Evolutionary conservation across 495 filamentous ascomycete genomes (phyloP).

Genomic region (Pseudoneurospora amorphoporcata): DNA sequence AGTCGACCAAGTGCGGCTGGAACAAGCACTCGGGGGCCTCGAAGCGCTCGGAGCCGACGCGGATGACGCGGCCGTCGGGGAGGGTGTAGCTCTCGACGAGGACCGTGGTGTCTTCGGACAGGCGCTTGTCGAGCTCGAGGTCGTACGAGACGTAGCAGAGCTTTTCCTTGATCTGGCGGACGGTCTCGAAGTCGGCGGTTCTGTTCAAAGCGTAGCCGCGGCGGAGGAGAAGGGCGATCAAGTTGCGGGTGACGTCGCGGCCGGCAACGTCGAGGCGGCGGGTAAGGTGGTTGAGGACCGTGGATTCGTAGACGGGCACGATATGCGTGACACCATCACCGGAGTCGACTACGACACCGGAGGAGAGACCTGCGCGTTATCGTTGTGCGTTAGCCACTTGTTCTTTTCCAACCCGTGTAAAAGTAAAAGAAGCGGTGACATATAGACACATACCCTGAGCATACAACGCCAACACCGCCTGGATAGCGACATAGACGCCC

Average conservation of each 20-base stretch:
- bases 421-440: not conserved
- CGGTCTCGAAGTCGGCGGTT: conserved; percentile 98
- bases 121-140: conserved; percentile 85
- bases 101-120: conserved; percentile 95
- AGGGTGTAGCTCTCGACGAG: conserved; percentile 95
- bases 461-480: conserved; percentile 94
- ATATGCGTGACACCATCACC: conserved; percentile 98
- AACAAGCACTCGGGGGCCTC: conserved; percentile 98
- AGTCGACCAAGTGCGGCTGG: conserved; percentile 96
- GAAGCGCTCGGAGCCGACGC: conserved; percentile 92
- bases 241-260: conserved; percentile 91
- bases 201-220: conserved; percentile 95
- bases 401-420: not conserved
- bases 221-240: conserved; percentile 90
- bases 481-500: conserved; percentile 96
- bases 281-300: conserved; percentile 95
- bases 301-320: conserved; percentile 94
- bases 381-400: not conserved
- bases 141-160: conserved; percentile 99
- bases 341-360: conserved; percentile 94
- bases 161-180: conserved; percentile 99
- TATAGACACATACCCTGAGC: conserved; percentile 61
- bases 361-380: conserved; percentile 61
- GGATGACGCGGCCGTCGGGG: conserved; percentile 90
- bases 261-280: conserved; percentile 88